Evolutionary conservation across 2,329 filamentous ascomycete species (phyloP).

Genomic region (Neofusicoccum sp.): DNA sequence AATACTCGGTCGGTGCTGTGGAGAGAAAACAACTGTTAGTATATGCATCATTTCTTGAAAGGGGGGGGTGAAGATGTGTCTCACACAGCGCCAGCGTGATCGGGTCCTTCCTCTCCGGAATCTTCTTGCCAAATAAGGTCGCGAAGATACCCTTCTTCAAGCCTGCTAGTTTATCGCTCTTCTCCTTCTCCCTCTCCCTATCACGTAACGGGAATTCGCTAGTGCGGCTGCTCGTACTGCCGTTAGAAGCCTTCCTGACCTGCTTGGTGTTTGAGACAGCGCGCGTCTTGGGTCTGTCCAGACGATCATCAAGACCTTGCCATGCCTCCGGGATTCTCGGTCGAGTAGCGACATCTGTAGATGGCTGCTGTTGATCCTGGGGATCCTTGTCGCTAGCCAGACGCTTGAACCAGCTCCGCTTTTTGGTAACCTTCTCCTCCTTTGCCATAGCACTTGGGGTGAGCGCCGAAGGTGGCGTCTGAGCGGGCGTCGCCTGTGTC

Average conservation of each 20-base stretch:
- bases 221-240: slow-evolving; percentile 21
- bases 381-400: slow-evolving; percentile 33
- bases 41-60: neutral
- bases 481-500: neutral
- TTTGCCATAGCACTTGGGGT: slow-evolving; percentile 18
- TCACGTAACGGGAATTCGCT: slow-evolving; percentile 46
- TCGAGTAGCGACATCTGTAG: slow-evolving; percentile 7
- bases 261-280: slow-evolving; percentile 19
- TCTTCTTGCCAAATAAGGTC: slow-evolving; percentile 53
- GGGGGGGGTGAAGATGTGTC: neutral
- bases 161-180: slow-evolving; percentile 34
- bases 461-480: neutral
- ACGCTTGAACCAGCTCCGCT: slow-evolving; percentile 47
- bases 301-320: slow-evolving; percentile 36
- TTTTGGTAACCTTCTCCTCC: slow-evolving; percentile 37
- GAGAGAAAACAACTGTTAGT: slow-evolving; percentile 14
- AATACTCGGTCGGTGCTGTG: slow-evolving; percentile 22
- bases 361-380: slow-evolving; percentile 31
- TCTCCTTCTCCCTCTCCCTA: slow-evolving; percentile 21
- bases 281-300: slow-evolving; percentile 25
- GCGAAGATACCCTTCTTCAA: slow-evolving; percentile 46
- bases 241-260: slow-evolving; percentile 26
- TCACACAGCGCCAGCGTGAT: slow-evolving; percentile 33
- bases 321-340: slow-evolving; percentile 32
- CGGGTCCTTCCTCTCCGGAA: slow-evolving; percentile 39